Evolutionary conservation across 139 green algal genomes (phyloP).

Genomic region (Chlorella ohadii): DNA sequence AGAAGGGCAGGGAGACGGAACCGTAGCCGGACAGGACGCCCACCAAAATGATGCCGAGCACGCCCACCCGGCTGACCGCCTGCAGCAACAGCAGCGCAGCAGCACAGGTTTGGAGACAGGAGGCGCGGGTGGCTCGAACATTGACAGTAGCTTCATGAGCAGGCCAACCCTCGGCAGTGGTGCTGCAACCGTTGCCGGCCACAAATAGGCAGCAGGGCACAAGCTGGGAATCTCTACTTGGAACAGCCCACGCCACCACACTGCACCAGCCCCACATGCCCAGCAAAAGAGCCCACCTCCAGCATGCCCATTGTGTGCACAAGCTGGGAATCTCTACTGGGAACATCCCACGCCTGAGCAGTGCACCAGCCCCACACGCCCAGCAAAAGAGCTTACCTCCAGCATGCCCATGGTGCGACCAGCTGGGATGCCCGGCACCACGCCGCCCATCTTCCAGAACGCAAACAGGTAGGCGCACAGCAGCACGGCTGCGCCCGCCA

Average conservation of each 20-base stretch:
- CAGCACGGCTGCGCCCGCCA: slow-evolving; percentile 30
- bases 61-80: slow-evolving; percentile 86
- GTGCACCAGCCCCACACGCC: too few relatives aligned
- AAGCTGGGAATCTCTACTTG: too few relatives aligned
- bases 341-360: too few relatives aligned
- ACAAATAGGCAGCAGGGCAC: too few relatives aligned
- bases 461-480: slow-evolving; percentile 65
- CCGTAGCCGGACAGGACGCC: slow-evolving; percentile 93
- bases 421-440: slow-evolving; percentile 68
- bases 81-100: slow-evolving; percentile 23
- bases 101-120: too few relatives aligned
- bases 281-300: background rate
- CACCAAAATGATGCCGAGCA: slow-evolving; percentile 92
- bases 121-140: too few relatives aligned
- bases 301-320: background rate
- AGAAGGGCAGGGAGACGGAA: slow-evolving; percentile 91
- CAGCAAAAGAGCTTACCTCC: background rate
- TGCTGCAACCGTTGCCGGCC: too few relatives aligned
- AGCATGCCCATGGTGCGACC: background rate
- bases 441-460: slow-evolving; percentile 80
- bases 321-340: too few relatives aligned
- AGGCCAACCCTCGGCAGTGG: too few relatives aligned
- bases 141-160: too few relatives aligned
- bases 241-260: too few relatives aligned
- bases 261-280: too few relatives aligned